Base-by-base conservation (phyloP, 2,329 filamentous ascomycete genomes). In the Xylaria sp. region DNA sequence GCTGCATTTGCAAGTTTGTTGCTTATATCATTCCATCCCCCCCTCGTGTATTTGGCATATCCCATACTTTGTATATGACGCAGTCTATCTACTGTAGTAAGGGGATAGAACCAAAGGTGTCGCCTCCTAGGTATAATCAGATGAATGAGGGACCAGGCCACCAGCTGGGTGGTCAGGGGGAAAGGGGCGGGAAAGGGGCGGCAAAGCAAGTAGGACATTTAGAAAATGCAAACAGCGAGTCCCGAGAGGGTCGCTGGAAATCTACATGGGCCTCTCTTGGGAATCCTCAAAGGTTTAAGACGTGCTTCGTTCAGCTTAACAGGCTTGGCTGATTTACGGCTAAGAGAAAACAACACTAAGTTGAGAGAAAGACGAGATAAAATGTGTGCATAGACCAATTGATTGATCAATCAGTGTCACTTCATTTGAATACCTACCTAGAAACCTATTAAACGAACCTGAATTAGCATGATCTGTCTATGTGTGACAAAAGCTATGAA, bases 41-140 rank as follows among this genome's bases (percentile, higher is more conserved):
- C 9, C 28, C 28, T 9, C 28, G 51, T 56, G 51, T 63, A 60
- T 63, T 61, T 46, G 43, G 54, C 25, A 61, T 31, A 31, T 31
- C 28, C n/a, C n/a, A n/a, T 38, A 53, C 61, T 53, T 64, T 64
- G 63, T 65, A 58, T 55, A 56, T 62, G 56, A 53, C 28, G 54
- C 40, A 17, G 50, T 57, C 63, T 63, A 31, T 31, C 28, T 9
- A n/a, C n/a, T n/a, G n/a, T n/a, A 53, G 56, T 40, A 23, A 47
- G 45, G 47, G 23, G 59, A 23, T 9, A 31, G 9, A 31, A 31
- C 5, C 4, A 31, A 31, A 31, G 9, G n/a, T n/a, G n/a, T n/a
- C n/a, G 28, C 54, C 35, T 12, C 43, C 17, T 35, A 51, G 60
- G 43, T 35, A 61, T 57, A 64, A 57, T 58, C 50, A 57, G 56